Evolutionary conservation across 2,329 filamentous ascomycete genomes (phyloP).

Genomic region (Xylariaceae sp.): DNA sequence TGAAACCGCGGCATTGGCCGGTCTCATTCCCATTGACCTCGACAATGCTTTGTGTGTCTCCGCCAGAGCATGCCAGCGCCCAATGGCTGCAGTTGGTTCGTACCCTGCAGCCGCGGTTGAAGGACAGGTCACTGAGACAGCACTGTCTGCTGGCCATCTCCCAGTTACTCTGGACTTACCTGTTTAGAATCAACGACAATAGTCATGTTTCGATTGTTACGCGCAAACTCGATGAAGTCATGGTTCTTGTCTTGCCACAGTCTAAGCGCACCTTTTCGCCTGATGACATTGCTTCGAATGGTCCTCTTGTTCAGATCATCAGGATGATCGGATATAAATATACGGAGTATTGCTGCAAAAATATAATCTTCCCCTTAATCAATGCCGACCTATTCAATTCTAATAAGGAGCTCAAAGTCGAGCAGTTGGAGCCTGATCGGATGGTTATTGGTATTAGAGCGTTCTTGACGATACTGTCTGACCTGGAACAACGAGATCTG

Average conservation of each 20-base stretch:
- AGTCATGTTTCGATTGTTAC: constrained; percentile 57
- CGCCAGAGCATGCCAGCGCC: constrained; percentile 72
- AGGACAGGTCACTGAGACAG: constrained; percentile 73
- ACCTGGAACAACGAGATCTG: constrained; percentile 78
- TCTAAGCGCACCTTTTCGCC: constrained; percentile 76
- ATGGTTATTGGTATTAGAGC: constrained; percentile 97
- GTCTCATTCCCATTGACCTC: constrained; percentile 84
- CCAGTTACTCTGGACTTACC: constrained; percentile 86
- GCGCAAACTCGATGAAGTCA: constrained; percentile 83
- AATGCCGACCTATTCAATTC: constrained; percentile 83
- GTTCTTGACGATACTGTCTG: constrained; percentile 87
- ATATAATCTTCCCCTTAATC: constrained; percentile 89
- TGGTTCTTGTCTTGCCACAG: constrained; percentile 74
- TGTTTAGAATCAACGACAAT: constrained; percentile 76
- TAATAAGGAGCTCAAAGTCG: constrained; percentile 73
- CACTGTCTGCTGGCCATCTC: constrained; percentile 85
- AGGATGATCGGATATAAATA: constrained; percentile 91
- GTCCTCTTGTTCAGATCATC: constrained; percentile 89
- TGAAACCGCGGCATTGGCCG: constrained; percentile 88
- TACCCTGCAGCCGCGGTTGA: constrained; percentile 72
- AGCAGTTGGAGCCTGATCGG: constrained; percentile 90
- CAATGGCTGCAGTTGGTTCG: constrained; percentile 84
- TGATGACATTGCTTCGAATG: constrained; percentile 75
- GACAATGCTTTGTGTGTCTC: constrained; percentile 81
- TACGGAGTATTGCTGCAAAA: constrained; percentile 88